Conservation (phyloP, 2,329 filamentous ascomycete species). For the Capronia coronata region DNA sequence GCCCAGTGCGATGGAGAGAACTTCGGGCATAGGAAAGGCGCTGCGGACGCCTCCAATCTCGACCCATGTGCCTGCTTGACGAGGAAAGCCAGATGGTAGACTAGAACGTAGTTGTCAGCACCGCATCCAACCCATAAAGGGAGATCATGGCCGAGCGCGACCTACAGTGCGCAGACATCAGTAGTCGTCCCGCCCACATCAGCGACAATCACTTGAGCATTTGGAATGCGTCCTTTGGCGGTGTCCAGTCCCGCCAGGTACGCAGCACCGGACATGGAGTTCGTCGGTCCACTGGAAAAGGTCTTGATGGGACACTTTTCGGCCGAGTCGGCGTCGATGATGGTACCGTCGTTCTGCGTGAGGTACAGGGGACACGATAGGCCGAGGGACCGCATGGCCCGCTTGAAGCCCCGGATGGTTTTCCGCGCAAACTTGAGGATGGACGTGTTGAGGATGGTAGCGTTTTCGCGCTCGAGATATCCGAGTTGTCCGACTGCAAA, state of each 20-base stretch:
- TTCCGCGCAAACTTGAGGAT: slow-evolving; percentile 53
- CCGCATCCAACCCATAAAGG: no score
- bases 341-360: slow-evolving; percentile 59
- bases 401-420: slow-evolving; percentile 52
- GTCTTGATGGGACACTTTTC: slow-evolving; percentile 54
- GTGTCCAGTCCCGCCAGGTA: slow-evolving; percentile 44
- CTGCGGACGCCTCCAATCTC: slow-evolving; percentile 54
- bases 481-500: slow-evolving; percentile 43
- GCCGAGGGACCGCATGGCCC: slow-evolving; percentile 46
- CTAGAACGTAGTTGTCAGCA: no score
- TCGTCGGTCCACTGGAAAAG: slow-evolving; percentile 58
- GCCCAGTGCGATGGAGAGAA: slow-evolving; percentile 52
- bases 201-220: slow-evolving; percentile 43
- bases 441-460: slow-evolving; percentile 57
- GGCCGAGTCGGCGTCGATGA: slow-evolving; percentile 50
- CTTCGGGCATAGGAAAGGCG: slow-evolving; percentile 53
- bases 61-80: slow-evolving; percentile 54
- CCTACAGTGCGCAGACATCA: slow-evolving; percentile 54
- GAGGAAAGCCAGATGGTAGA: slow-evolving; percentile 53
- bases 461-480: slow-evolving; percentile 56
- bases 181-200: slow-evolving; percentile 58
- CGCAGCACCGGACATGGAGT: slow-evolving; percentile 58
- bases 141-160: no score
- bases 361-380: slow-evolving; percentile 53
- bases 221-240: slow-evolving; percentile 20